phyloP scores from a whole-genome alignment of 139 green algal species.

The Chara braunii region DNA sequence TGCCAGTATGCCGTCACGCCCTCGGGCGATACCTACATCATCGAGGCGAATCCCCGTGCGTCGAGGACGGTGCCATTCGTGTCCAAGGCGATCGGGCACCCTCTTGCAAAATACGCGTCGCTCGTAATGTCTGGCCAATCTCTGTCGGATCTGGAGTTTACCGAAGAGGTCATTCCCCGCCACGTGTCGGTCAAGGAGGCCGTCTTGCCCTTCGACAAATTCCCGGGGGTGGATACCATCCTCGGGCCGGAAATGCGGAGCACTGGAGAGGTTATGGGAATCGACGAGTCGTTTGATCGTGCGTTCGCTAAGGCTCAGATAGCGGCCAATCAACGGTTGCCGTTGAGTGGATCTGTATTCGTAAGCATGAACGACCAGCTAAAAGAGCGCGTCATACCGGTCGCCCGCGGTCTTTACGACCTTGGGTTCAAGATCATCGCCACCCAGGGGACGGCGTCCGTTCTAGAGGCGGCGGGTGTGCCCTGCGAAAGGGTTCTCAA shows the following conservation, averaged over 20 bases:
- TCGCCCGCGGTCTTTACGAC: conserved; percentile 70
- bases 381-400: conserved; percentile 69
- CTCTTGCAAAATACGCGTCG: conserved; percentile 90
- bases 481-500: conserved; percentile 73
- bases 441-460: conserved; percentile 71
- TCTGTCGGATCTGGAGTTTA: conserved; percentile 78
- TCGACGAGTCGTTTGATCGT: conserved; percentile 57
- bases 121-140: conserved; percentile 86
- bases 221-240: conserved; percentile 88
- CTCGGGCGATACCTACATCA: conserved; percentile 86
- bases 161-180: conserved; percentile 65
- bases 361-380: conserved; percentile 85
- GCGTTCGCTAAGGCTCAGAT: conserved; percentile 96
- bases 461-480: conserved; percentile 48
- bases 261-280: conserved; percentile 78
- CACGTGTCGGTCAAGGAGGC: conserved; percentile 99
- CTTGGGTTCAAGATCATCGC: conserved; percentile 84
- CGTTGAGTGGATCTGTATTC: conserved; percentile 74
- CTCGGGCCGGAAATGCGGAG: conserved; percentile 96
- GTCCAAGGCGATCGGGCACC: conserved; percentile 93
- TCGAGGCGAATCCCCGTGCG: conserved; percentile 95
- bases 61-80: conserved; percentile 97
- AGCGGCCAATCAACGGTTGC: conserved; percentile 78
- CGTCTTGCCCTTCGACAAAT: conserved; percentile 99
- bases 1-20: conserved; percentile 92